A percentile compares a stretch with the other conserved stretches of the same genome.
Conservation (phyloP, 1,284 basidiomycete species). For the Trichosporon sp. region DNA sequence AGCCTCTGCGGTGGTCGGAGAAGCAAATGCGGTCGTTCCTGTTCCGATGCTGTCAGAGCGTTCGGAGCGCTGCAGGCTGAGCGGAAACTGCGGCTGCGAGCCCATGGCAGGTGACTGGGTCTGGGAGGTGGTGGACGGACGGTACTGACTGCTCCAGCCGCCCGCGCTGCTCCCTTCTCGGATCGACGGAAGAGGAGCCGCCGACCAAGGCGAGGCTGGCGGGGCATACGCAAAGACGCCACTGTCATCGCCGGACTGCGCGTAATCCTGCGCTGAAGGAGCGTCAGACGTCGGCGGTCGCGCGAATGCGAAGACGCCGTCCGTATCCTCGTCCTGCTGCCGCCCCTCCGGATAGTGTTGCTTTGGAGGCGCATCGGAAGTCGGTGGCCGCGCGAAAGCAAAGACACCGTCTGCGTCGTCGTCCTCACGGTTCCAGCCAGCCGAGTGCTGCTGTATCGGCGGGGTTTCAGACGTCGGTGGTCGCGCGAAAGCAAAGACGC, state of each 20-base stretch:
- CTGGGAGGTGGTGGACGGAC: background rate
- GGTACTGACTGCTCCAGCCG: background rate
- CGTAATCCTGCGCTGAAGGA: too few relatives aligned
- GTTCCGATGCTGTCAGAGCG: background rate
- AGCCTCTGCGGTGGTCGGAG: background rate
- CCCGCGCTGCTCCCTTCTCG: background rate
- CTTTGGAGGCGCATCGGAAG: too few relatives aligned
- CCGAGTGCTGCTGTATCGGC: background rate
- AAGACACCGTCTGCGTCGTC: background rate
- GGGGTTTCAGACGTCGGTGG: background rate
- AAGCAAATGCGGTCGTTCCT: background rate
- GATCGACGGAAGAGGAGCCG: background rate
- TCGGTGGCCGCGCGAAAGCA: background rate
- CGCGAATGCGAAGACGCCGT: constrained; percentile 7
- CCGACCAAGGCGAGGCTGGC: background rate
- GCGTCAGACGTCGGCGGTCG: background rate
- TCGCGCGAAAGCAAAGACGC: background rate
- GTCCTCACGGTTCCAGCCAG: background rate
- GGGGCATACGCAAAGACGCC: background rate
- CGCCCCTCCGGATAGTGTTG: background rate
- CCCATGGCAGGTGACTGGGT: background rate
- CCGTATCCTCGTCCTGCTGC: background rate
- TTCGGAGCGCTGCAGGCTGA: background rate
- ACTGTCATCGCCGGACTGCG: background rate
- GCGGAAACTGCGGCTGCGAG: background rate